Evolutionary conservation across 176 grass and related monocot genomes (phyloP).

Genomic region (Chrysopogon serrulatus): DNA sequence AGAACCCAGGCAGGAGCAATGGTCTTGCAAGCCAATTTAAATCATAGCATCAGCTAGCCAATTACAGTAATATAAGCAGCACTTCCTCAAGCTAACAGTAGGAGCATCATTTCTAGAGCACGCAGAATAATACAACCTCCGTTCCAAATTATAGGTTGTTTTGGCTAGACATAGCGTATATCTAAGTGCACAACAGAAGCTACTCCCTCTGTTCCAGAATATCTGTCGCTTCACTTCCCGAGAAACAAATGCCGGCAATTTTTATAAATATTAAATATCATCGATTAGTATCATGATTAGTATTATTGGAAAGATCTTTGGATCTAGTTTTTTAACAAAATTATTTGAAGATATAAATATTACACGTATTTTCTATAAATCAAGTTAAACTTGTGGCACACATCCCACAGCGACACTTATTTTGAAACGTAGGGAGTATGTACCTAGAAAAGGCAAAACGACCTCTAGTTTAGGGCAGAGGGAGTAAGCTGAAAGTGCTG

Average conservation of each 20-base stretch:
- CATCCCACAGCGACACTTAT: no score
- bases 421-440: no score
- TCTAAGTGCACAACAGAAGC: not conserved
- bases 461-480: not conserved
- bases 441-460: not conserved
- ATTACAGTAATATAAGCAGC: constrained; percentile 1
- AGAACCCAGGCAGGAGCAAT: not conserved
- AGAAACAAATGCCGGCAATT: no score
- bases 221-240: no score
- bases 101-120: not conserved
- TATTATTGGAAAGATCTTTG: no score
- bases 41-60: not conserved
- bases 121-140: not conserved
- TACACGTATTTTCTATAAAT: no score
- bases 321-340: no score
- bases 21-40: not conserved
- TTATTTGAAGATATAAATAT: no score
- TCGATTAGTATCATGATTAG: no score
- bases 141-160: not conserved
- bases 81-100: not conserved
- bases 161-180: not conserved
- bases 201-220: no score
- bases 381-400: no score
- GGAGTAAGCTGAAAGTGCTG: not conserved
- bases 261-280: no score